These are phyloP conservation scores for Eucalyptus fibrosa DNA, from an alignment of 345 rosid genomes.

Conservation along the genomic window DNA sequence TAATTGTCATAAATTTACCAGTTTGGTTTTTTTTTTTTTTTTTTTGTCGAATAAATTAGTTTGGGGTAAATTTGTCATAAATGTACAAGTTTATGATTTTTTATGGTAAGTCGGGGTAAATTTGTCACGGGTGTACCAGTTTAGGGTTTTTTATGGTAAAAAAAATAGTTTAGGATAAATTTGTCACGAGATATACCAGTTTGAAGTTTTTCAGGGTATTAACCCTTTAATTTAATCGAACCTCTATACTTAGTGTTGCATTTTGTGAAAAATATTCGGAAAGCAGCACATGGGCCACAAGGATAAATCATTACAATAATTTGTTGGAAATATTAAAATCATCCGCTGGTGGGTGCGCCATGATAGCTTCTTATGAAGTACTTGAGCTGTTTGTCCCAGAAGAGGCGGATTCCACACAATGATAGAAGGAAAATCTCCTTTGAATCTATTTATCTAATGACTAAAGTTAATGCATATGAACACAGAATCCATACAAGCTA, in stretches of 20 bases:
- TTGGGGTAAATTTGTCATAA: no score
- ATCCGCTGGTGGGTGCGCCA: neutral
- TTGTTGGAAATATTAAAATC: neutral
- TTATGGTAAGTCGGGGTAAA: no score
- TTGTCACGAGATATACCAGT: no score
- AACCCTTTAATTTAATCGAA: neutral
- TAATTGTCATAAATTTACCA: no score
- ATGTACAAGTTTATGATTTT: no score
- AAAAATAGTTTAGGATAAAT: no score
- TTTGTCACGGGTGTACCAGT: no score
- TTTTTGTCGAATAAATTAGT: no score
- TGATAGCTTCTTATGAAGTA: neutral
- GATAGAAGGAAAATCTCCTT: neutral
- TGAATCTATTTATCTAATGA: neutral
- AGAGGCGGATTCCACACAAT: neutral
- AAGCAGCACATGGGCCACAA: neutral
- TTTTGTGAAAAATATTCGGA: neutral
- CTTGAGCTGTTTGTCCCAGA: neutral
- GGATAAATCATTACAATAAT: neutral
- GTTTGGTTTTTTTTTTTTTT: no score
- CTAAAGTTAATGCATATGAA: neutral
- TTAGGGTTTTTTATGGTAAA: neutral
- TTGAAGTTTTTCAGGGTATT: no score
- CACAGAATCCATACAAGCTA: constrained; percentile 67
- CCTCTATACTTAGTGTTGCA: neutral